Base-by-base conservation (phyloP, 2,329 filamentous ascomycete species). In the Paecilomyces formosus region DNA sequence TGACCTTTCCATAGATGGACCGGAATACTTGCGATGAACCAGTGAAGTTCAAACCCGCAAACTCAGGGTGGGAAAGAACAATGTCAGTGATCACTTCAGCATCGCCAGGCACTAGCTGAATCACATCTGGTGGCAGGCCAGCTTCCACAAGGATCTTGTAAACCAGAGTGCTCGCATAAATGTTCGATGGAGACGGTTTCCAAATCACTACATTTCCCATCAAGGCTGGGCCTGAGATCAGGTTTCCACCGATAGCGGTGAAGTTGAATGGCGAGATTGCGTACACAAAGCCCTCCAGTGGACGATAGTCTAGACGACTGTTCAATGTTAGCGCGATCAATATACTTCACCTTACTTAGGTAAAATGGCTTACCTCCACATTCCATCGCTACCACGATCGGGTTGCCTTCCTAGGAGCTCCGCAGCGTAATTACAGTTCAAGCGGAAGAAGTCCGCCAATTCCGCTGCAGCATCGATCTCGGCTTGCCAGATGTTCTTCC, bases 401-500 rank as follows among this genome's bases (percentile, higher is more conserved):
- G 93, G 93, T 76, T 99, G 94, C 72, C 91, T 86, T 39, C 85
- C 84, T 73, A 97, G 96, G 57, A 96, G 79, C 72, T 97, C 90
- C 77, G 96, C 88, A 30, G 93, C 93, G 70, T 94, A 97, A 74
- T 92, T 86, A 57, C 97, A 92, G 70, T 94, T 94, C 81, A 97
- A 96, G 50, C 79, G 76, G 31, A 97, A 80, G 77, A 97, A 97
- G 74, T 99, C 93, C 66, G 85, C 88, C 66, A 96, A 78, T 81
- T 99, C 94, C 7, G 93, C 93, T n/a, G 93, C 93, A 45, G 92
- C 84, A 75, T 97, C 93, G 63, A 97, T 97, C 82, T 99, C 93
- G n/a, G 94, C 93, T 77, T 99, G 93, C 92, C 92, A 97, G 53
- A 90, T 91, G 74, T 97, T 97, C 85, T 97, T 97, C 69, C 94